Conservation (phyloP, 2,329 filamentous ascomycete genomes). For the Xylaria sp. region DNA sequence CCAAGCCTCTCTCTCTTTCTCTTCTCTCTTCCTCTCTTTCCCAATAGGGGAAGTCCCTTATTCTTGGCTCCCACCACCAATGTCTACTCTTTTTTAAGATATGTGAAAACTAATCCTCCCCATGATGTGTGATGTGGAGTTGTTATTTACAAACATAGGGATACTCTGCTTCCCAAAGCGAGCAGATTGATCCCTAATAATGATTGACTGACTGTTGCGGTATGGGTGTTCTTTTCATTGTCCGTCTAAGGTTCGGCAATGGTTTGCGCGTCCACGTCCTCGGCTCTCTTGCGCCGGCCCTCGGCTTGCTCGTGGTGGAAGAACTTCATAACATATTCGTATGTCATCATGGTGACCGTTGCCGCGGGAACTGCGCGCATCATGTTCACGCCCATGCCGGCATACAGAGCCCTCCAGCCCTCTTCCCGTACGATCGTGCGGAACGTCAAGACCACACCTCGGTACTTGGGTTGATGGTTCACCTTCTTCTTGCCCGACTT, state of each 20-base stretch:
- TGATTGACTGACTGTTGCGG: neutral
- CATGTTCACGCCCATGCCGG: constrained; percentile 95
- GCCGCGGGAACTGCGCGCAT: constrained; percentile 91
- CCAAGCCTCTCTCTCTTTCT: neutral
- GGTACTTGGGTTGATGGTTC: constrained; percentile 50
- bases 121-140: neutral
- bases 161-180: neutral
- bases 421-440: constrained; percentile 83
- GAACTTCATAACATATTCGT: constrained; percentile 67
- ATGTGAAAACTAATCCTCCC: neutral
- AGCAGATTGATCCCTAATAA: constrained; percentile 4
- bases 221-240: neutral
- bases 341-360: constrained; percentile 96
- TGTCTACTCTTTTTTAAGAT: constrained; percentile 5
- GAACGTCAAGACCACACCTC: constrained; percentile 74
- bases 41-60: neutral
- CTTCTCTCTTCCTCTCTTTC: no score
- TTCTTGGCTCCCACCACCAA: constrained; percentile 4
- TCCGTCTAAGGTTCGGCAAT: constrained; percentile 19
- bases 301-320: constrained; percentile 42
- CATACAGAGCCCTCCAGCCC: constrained; percentile 94
- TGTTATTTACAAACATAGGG: constrained; percentile 15
- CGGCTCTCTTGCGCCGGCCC: constrained; percentile 33
- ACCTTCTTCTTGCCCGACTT: constrained; percentile 22
- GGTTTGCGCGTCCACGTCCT: constrained; percentile 21